Conservation (phyloP, 1,284 basidiomycete genomes). For the Lignosus rhinocerotis region DNA sequence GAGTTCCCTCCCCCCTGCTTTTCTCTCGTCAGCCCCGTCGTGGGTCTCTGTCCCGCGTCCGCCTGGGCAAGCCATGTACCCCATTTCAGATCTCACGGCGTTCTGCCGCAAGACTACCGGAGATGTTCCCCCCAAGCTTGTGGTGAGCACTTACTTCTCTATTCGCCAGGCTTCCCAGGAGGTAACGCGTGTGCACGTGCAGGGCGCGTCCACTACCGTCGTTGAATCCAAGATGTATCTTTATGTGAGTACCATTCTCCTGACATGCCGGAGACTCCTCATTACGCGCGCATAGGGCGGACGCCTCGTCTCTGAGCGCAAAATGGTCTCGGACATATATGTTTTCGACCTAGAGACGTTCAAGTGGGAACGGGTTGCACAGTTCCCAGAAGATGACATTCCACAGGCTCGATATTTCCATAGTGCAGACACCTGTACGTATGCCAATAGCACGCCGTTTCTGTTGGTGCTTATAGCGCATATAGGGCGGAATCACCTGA, state of each 20-base stretch:
- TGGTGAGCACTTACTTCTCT: slow-evolving; percentile 53
- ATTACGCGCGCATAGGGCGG: slow-evolving; percentile 61
- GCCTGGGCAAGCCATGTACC: slow-evolving; percentile 52
- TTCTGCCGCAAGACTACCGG: slow-evolving; percentile 82
- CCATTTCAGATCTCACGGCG: slow-evolving; percentile 86
- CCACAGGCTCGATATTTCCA: slow-evolving; percentile 89
- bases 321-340: slow-evolving; percentile 89
- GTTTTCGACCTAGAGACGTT: slow-evolving; percentile 80
- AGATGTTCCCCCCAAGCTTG: slow-evolving; percentile 86
- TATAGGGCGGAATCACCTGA: slow-evolving; percentile 82
- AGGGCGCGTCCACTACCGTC: slow-evolving; percentile 85
- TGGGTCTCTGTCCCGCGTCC: slow-evolving; percentile 5
- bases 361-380: slow-evolving; percentile 71
- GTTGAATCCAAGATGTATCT: slow-evolving; percentile 84
- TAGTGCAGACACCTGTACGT: slow-evolving; percentile 84
- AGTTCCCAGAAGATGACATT: slow-evolving; percentile 64
- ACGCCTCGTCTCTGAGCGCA: slow-evolving; percentile 79
- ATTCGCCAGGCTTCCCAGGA: background rate
- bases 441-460: background rate
- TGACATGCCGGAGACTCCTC: slow-evolving; percentile 8
- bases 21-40: slow-evolving; percentile 11
- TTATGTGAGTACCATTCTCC: slow-evolving; percentile 57
- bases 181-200: slow-evolving; percentile 14
- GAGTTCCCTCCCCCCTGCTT: slow-evolving; percentile 2
- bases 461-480: slow-evolving; percentile 18